Base-by-base conservation (phyloP, 192 early-diverging fungal species). In the Coemansia sp. region DNA sequence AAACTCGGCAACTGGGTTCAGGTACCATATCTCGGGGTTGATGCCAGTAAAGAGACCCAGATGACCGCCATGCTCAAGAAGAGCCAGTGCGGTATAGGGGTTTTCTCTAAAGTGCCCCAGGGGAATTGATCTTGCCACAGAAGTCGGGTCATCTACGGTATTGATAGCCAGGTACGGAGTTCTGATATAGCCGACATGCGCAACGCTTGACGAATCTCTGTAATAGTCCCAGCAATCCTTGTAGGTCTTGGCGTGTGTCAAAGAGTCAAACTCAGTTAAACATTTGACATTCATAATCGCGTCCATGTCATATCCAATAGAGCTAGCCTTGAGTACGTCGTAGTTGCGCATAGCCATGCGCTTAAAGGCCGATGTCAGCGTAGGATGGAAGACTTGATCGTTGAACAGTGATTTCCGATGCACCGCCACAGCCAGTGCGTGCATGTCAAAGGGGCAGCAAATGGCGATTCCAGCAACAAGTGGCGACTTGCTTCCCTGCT, bases 121-220 rank as follows among this genome's bases (percentile, higher is more conserved):
- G 2, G 95, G 95, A 7, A 93, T 83, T 19, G 80, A 80, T 58
- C 88, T 77, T 1, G 33, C 32, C 6, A 69, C 62, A 11, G 88
- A 84, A 66, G 95, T 87, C 14, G 93, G 95, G 74, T 96, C 95
- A 72, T 95, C 92, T 53, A 88, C 21, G 30, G 92, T 88, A 35
- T 86, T 88, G 30, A 95, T 70, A 57, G 91, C 88, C 5, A 96
- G 77, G 57, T 89, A 87, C 10, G 95, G 95, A 7, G 92, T 74
- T 23, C 79, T 74, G 33, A 91, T 88, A 43, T 78, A 66, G 23
- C 78, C 66, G 38, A 90, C 76, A 4, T 75, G 76, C 7, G 76
- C 74, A 2, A 60, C 62, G 23, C 70, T 88, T 44, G 85, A 86
- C 17, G 85, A 86, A 44, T 80, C 85, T 6, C 76, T 69, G 65